phyloP scores from a whole-genome alignment of 1,139 yeast species.

The Candida sanyaensis region DNA sequence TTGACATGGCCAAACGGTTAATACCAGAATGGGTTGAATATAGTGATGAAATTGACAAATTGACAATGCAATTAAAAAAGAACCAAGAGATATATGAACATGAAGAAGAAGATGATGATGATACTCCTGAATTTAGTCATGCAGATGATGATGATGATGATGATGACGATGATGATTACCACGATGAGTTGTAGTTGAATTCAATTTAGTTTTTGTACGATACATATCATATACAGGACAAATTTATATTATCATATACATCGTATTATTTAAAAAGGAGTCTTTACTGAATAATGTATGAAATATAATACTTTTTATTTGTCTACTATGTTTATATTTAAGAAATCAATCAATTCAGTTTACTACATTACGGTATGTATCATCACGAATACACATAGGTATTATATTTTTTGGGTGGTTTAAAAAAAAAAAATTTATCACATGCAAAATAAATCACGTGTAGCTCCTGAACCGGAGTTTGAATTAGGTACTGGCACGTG shows the following conservation, averaged over 20 bases:
- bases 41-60: slow-evolving; percentile 48
- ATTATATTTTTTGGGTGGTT: no score
- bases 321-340: no score
- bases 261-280: no score
- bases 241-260: no score
- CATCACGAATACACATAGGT: no score
- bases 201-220: background rate
- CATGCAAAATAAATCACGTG: background rate
- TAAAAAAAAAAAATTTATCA: no score
- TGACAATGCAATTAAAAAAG: slow-evolving; percentile 5
- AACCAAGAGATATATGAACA: slow-evolving; percentile 3
- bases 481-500: background rate
- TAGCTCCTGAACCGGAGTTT: background rate
- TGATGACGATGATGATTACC: no score
- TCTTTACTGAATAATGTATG: no score
- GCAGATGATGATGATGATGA: slow-evolving; percentile 2
- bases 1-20: slow-evolving; percentile 72
- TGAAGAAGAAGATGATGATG: background rate
- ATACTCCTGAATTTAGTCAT: background rate
- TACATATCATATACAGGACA: no score
- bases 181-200: slow-evolving; percentile 11
- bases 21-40: slow-evolving; percentile 76
- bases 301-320: no score
- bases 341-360: no score
- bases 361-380: no score